Evolutionary conservation across 257 asterid species (phyloP).

Genomic region (Lithospermum erythrorhizon): DNA sequence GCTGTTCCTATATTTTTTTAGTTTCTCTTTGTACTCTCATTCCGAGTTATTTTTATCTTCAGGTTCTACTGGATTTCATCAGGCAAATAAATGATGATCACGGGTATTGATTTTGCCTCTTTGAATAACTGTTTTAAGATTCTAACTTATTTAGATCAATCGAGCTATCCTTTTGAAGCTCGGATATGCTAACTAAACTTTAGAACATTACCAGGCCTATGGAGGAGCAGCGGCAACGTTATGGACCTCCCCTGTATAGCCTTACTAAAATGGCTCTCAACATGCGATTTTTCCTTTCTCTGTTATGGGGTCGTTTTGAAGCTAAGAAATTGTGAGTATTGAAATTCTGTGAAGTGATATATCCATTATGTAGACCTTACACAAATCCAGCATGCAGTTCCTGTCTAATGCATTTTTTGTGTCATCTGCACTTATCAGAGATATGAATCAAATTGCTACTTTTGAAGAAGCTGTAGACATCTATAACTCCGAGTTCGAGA

Average conservation of each 20-base stretch:
- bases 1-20: not conserved
- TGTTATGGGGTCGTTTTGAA: conserved; percentile 56
- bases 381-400: not conserved
- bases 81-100: conserved; percentile 91
- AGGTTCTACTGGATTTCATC: conserved; percentile 93
- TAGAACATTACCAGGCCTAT: conserved; percentile 60
- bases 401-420: conserved; percentile 5
- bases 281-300: conserved; percentile 54
- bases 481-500: conserved; percentile 75
- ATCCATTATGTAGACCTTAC: conserved; percentile 1
- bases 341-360: conserved; percentile 7
- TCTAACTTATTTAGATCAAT: conserved; percentile 7
- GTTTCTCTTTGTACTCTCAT: not conserved
- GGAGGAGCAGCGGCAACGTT: conserved; percentile 97
- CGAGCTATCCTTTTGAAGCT: not conserved
- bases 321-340: conserved; percentile 52
- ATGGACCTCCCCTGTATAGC: conserved; percentile 92
- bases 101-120: conserved; percentile 49
- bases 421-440: conserved; percentile 35
- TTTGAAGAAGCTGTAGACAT: conserved; percentile 63
- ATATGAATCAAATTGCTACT: conserved; percentile 41
- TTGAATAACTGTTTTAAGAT: conserved; percentile 8
- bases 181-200: not conserved
- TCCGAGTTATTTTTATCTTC: conserved; percentile 7
- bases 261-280: conserved; percentile 69